Percentiles rank a stretch among this genome's conserved stretches.
phyloP scores from a whole-genome alignment of 345 rosid genomes.

The Lepidium aucheri region DNA sequence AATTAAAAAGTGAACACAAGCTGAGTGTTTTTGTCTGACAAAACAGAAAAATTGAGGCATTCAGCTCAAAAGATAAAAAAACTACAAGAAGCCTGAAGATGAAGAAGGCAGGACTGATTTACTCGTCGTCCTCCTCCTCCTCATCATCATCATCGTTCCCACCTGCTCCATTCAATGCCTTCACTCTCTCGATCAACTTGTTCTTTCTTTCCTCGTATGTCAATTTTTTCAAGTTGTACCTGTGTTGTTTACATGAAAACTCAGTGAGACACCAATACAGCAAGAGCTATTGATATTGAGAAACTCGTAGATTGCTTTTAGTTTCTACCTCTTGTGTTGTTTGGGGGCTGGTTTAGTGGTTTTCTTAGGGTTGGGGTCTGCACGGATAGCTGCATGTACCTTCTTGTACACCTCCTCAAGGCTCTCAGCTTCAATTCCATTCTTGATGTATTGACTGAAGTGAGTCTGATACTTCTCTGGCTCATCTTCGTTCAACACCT shows the following conservation, averaged over 20 bases:
- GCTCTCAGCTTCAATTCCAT: conserved; percentile 43
- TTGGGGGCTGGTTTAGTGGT: conserved; percentile 40
- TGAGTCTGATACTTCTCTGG: conserved; percentile 68
- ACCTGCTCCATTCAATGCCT: conserved; percentile 49
- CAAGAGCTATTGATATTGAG: background rate
- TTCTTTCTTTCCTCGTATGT: conserved; percentile 74
- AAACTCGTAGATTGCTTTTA: background rate
- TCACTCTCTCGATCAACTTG: conserved; percentile 63
- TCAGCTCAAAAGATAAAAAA: conserved; percentile 12
- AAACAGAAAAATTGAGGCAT: conserved; percentile 5
- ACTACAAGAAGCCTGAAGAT: conserved; percentile 7
- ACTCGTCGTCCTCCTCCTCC: conserved; percentile 34
- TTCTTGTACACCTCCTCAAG: conserved; percentile 59
- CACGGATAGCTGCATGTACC: conserved; percentile 69
- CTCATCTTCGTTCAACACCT: conserved; percentile 46
- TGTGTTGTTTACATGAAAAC: conserved; percentile 24
- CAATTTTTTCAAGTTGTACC: conserved; percentile 74
- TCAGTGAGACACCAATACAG: background rate
- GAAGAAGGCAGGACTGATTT: background rate
- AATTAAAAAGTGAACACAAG: conserved; percentile 1
- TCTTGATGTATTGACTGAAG: conserved; percentile 51
- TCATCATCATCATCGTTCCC: conserved; percentile 53
- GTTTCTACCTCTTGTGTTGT: conserved; percentile 53
- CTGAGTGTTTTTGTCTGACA: background rate
- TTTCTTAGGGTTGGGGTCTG: conserved; percentile 48